Evolutionary conservation across 2,329 filamentous ascomycete genomes (phyloP), one percentile per base, ranked within the genome.

Genomic region (Didymella exigua): DNA sequence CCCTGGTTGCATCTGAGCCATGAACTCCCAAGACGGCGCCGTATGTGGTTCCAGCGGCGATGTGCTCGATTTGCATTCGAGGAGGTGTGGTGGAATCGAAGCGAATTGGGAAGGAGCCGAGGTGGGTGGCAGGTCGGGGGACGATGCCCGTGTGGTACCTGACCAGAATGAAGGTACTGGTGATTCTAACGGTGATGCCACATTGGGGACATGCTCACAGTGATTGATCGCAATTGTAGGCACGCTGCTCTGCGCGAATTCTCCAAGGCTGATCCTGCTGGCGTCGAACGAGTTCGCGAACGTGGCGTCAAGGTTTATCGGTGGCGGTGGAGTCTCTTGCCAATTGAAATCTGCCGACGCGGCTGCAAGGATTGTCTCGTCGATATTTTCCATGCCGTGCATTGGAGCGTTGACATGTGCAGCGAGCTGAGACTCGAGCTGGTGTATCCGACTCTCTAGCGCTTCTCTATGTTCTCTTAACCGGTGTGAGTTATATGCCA

Each of bases 101-200:
- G 60, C 54, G 29, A 63, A 66, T 31, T 62, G 62, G 4, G 57
- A 37, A 18, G 68, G 67, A 11, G 64, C 63, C 18, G 66, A 69
- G 8, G 68, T 72, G 19, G 69, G 63, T 33, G 61, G 66, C 60
- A 66, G 61, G 26, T 73, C 71, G 54, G 72, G 72, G 18, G 70
- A 73, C 8, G 72, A 75, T 41, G 69, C 66, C 43, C 71, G 61
- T 41, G 72, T 74, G 48, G 71, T 73, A 56, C 67, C 70, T 67
- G 71, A 72, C 63, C 67, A 73, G 50, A 70, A 68, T 59, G 71
- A 74, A 67, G 71, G 69, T 62, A 71, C 71, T 61, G 71, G 69
- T 62, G 71, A 73, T 65, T 38, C 36, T 38, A 59, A 63, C 40
- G 69, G 65, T 37, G 67, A 65, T 49, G 66, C 60, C 42, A 64